Evolutionary conservation across 164 flowering plant genomes (phyloP).

Genomic region (Echeveria elegans): DNA sequence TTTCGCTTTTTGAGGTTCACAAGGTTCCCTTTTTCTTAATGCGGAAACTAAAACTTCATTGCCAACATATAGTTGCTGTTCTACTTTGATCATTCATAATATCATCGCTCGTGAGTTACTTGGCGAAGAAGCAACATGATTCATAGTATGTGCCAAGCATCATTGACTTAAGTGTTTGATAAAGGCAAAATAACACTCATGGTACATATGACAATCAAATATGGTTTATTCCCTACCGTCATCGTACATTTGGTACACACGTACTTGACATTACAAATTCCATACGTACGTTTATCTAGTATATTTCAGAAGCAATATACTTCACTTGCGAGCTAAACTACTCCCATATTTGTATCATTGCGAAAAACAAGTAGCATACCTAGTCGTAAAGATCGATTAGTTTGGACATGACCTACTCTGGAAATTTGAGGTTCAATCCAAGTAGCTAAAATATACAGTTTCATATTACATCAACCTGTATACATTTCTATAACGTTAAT

Average conservation of each 20-base stretch:
- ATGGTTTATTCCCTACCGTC: background rate
- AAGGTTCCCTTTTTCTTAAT: background rate
- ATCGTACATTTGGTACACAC: background rate
- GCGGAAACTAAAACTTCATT: background rate
- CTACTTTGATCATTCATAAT: background rate
- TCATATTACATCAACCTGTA: background rate
- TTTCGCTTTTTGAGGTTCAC: background rate
- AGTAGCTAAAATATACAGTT: background rate
- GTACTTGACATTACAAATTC: background rate
- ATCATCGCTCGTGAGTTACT: background rate
- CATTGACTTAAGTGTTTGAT: background rate
- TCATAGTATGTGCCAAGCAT: background rate
- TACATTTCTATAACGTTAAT: background rate
- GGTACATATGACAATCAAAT: background rate
- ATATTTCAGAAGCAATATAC: background rate
- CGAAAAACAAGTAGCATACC: background rate
- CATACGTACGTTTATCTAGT: background rate
- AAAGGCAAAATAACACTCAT: background rate
- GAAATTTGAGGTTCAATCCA: background rate
- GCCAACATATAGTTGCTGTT: too few relatives aligned
- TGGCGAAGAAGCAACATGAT: background rate
- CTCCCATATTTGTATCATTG: background rate
- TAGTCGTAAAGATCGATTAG: background rate
- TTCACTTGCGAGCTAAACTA: background rate
- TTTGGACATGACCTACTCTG: background rate